Percentiles rank a stretch among this genome's conserved stretches.
Conservation (phyloP, 1,284 basidiomycete genomes). For the Thecaphora frezii region DNA sequence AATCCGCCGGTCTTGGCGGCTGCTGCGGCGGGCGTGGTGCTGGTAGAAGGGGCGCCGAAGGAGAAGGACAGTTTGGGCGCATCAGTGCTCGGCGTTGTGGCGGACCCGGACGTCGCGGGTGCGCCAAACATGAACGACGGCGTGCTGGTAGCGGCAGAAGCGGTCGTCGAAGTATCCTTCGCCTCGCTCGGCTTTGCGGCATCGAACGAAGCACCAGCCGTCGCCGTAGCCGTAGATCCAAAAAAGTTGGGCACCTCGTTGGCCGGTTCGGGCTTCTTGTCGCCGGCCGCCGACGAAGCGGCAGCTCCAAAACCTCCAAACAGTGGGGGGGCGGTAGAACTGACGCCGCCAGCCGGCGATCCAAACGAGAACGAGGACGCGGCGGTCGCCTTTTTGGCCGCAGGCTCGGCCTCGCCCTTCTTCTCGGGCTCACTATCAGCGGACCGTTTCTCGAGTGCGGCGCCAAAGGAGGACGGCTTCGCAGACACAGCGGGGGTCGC, state of each 20-base stretch:
- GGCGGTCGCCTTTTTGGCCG: constrained; percentile 6
- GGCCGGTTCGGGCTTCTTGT: neutral
- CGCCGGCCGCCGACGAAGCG: neutral
- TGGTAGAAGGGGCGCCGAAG: constrained; percentile 17
- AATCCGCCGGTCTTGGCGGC: neutral
- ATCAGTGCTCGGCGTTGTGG: constrained; percentile 10
- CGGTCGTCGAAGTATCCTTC: neutral
- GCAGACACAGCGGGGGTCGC: constrained; percentile 11
- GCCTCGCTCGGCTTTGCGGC: constrained; percentile 1
- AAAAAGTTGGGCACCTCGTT: constrained; percentile 1
- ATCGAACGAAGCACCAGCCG: neutral
- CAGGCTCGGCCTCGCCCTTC: constrained; percentile 5
- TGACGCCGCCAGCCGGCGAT: neutral
- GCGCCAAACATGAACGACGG: constrained; percentile 12
- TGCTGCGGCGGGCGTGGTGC: neutral
- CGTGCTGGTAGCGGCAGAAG: neutral
- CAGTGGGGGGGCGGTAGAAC: constrained; percentile 2
- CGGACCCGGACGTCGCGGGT: neutral
- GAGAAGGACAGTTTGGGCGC: constrained; percentile 27
- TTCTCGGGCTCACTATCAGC: too few species aligned
- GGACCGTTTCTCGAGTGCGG: neutral
- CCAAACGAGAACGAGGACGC: constrained; percentile 18
- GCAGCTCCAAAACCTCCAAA: constrained; percentile 15
- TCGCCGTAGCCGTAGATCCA: neutral
- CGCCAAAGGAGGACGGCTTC: constrained; percentile 12